Evolutionary conservation across 495 filamentous ascomycete species (phyloP), one percentile per base, ranked within the genome.

Genomic region (Jackrogersella minutella): DNA sequence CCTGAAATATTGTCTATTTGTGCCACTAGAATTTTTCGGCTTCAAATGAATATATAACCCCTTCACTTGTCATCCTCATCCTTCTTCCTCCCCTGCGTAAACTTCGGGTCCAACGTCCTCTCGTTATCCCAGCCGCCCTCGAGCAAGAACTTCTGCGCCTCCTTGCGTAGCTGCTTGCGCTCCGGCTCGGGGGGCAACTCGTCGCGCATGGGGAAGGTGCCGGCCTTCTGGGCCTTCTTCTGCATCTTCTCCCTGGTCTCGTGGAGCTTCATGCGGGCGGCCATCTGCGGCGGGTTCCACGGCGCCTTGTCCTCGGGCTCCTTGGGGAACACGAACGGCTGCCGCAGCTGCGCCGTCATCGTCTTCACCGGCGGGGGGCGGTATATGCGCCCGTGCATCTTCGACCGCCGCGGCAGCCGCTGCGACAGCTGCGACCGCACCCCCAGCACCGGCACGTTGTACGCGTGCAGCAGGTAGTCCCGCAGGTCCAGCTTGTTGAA

Each of bases 401-500:
- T 83, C 47, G 79, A 79, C 50, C 79, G 83, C 52, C 76, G 76
- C 26, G 91, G 81, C 47, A 82, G 84, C 68, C 84, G 82, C 73
- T 90, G 86, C 75, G 91, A 85, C 75, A 97, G 82, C 70, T 87
- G 96, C 61, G 90, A 92, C 26, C 93, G 89, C 59, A 97, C 85
- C 33, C 76, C 78, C n/a, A 86, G 73, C 33, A 87, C 85, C 46
- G 83, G 76, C 55, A 95, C 86, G 47, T 83, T 81, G 78, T 97
- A 97, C 16, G 77, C 83, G 72, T 92, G 82, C 70, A 85, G 85
- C 46, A 97, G 88, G 80, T 96, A 97, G 82, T 96, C 92, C 74
- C 90, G 89, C 22, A 97, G 76, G 77, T 97, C 93, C 67, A 96
- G 87, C 79, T 97, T 97, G 85, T 90, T 93, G 82, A 96, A 90